A percentile compares a stretch with the other conserved stretches of the same genome.
phyloP scores from a whole-genome alignment of 106 monocot genomes.

The Narthecium ossifragum region DNA sequence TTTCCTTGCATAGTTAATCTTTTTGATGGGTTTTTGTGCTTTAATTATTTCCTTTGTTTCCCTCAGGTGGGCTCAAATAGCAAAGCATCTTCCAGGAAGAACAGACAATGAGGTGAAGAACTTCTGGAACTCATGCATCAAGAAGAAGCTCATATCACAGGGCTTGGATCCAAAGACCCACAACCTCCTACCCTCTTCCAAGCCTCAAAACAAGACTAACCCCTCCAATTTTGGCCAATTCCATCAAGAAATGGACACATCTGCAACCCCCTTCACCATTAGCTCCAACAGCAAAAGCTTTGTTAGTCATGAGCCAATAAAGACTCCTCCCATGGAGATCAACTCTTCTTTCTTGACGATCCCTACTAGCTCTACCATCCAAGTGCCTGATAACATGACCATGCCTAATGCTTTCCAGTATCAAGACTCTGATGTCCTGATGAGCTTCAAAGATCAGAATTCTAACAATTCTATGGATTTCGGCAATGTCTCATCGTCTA shows the following conservation, averaged over 20 bases:
- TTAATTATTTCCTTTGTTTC: background rate
- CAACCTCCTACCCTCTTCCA: constrained; percentile 56
- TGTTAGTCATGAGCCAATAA: too few species aligned
- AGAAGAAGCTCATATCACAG: constrained; percentile 75
- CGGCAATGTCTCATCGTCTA: constrained; percentile 27
- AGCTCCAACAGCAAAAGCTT: constrained; percentile 36
- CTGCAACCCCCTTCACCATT: constrained; percentile 69
- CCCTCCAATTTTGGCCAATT: constrained; percentile 18
- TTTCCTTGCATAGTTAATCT: background rate
- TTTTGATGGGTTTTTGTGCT: background rate
- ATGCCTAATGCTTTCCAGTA: constrained; percentile 27
- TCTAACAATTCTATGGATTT: constrained; percentile 18
- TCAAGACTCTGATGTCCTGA: constrained; percentile 24
- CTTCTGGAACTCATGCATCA: constrained; percentile 83
- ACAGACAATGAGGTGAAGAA: constrained; percentile 89
- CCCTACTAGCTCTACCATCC: constrained; percentile 15
- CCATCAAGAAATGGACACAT: constrained; percentile 4
- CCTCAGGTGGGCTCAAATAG: constrained; percentile 81
- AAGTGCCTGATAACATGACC: constrained; percentile 14
- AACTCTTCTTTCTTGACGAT: constrained; percentile 19
- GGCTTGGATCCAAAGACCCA: constrained; percentile 91
- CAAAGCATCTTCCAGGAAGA: constrained; percentile 71
- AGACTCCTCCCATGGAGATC: too few species aligned
- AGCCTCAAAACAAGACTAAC: background rate
- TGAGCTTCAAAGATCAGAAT: constrained; percentile 53